phyloP scores from a whole-genome alignment of 257 asterid species.

The Echium plantagineum region DNA sequence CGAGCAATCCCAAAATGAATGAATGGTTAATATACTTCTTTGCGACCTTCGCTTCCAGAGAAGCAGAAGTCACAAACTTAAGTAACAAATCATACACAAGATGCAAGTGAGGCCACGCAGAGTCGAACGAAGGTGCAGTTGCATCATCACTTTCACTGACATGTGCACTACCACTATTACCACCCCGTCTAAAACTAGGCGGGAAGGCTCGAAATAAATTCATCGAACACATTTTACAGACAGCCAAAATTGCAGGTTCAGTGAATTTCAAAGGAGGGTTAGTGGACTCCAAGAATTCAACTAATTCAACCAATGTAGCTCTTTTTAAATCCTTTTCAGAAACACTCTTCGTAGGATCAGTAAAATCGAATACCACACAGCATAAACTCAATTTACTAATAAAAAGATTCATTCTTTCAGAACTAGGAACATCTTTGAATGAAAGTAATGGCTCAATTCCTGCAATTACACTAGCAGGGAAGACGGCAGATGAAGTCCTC shows the following conservation, averaged over 20 bases:
- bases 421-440: conserved; percentile 51
- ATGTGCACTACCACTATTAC: conserved; percentile 6
- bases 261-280: conserved; percentile 39
- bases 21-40: conserved; percentile 53
- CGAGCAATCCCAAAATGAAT: conserved; percentile 42
- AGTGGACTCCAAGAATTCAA: conserved; percentile 46
- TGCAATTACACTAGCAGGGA: conserved; percentile 51
- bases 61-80: conserved; percentile 45
- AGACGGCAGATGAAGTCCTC: conserved; percentile 44
- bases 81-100: conserved; percentile 58
- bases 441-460: conserved; percentile 67
- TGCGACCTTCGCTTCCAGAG: conserved; percentile 52
- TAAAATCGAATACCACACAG: conserved; percentile 27
- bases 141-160: conserved; percentile 40
- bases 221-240: conserved; percentile 57
- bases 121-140: conserved; percentile 55
- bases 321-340: conserved; percentile 62
- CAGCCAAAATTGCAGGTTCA: conserved; percentile 54
- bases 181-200: conserved; percentile 21
- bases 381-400: conserved; percentile 69
- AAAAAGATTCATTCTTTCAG: conserved; percentile 64
- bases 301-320: conserved; percentile 59
- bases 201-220: conserved; percentile 56
- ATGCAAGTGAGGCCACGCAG: conserved; percentile 70
- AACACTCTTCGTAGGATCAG: conserved; percentile 30